phyloP scores from a whole-genome alignment of 495 filamentous ascomycete genomes.

The Astrocystis sublimbata region DNA sequence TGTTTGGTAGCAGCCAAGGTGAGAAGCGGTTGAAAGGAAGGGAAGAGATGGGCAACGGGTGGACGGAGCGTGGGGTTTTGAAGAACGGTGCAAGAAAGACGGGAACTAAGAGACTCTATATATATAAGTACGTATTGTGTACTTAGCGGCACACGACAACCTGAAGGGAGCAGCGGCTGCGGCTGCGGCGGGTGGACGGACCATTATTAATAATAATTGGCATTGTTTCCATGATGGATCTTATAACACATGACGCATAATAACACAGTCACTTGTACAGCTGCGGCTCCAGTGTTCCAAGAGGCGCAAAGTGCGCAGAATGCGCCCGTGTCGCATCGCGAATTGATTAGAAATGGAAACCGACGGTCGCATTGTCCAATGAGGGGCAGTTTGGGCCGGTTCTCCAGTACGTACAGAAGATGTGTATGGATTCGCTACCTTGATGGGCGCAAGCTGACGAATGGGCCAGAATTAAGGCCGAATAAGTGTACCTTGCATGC shows the following conservation, averaged over 20 bases:
- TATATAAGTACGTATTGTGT: background rate
- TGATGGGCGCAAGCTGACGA: no score
- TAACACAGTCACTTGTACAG: no score
- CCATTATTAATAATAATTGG: constrained; percentile 4
- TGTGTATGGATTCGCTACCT: background rate
- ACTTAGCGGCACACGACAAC: background rate
- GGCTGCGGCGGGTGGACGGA: background rate
- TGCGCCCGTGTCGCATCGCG: no score
- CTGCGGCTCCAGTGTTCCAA: no score
- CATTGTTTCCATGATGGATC: background rate
- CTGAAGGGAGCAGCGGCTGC: no score
- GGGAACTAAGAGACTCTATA: background rate
- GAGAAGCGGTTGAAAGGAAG: background rate
- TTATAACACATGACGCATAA: no score
- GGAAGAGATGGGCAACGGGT: background rate
- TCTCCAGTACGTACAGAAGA: no score
- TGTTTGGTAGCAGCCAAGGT: background rate
- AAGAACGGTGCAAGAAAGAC: no score
- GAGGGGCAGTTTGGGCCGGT: background rate
- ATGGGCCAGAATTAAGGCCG: background rate
- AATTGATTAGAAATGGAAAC: constrained; percentile 4
- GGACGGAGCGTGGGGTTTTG: constrained; percentile 5
- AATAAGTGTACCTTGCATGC: constrained; percentile 7
- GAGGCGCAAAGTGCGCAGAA: no score
- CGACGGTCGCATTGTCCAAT: background rate